phyloP scores from a whole-genome alignment of 306 rosid species.

The Hippophae tibetana region DNA sequence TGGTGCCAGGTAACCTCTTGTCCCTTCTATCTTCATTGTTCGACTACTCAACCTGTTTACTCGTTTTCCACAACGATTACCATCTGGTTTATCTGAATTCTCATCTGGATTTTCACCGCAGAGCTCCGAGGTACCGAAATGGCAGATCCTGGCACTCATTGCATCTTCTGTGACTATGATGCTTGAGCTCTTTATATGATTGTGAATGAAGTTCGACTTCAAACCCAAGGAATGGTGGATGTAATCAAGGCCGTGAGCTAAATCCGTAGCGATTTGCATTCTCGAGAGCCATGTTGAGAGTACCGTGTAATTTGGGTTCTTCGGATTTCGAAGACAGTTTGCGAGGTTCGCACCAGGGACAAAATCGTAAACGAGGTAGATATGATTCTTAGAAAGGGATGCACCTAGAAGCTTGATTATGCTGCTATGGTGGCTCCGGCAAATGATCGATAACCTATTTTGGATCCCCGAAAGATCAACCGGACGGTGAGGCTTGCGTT shows the following conservation, averaged over 20 bases:
- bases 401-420: conserved; percentile 74
- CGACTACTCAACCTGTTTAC: conserved; percentile 28
- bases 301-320: conserved; percentile 67
- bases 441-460: conserved; percentile 33
- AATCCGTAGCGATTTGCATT: conserved; percentile 72
- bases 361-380: conserved; percentile 61
- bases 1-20: conserved; percentile 88
- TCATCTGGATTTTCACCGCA: conserved; percentile 42
- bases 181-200: conserved; percentile 74
- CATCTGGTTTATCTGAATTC: background rate
- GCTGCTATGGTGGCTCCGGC: conserved; percentile 68
- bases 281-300: conserved; percentile 66
- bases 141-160: conserved; percentile 61
- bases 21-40: conserved; percentile 58
- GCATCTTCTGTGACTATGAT: conserved; percentile 36
- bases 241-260: conserved; percentile 89
- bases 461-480: conserved; percentile 41
- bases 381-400: conserved; percentile 44
- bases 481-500: conserved; percentile 50
- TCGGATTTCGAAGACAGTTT: conserved; percentile 62
- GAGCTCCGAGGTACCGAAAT: conserved; percentile 71
- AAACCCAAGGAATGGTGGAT: conserved; percentile 66
- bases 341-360: conserved; percentile 63
- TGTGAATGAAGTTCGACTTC: conserved; percentile 49
- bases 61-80: background rate